Evolutionary conservation across 345 rosid species (phyloP).

Genomic region (Brassica rapa): DNA sequence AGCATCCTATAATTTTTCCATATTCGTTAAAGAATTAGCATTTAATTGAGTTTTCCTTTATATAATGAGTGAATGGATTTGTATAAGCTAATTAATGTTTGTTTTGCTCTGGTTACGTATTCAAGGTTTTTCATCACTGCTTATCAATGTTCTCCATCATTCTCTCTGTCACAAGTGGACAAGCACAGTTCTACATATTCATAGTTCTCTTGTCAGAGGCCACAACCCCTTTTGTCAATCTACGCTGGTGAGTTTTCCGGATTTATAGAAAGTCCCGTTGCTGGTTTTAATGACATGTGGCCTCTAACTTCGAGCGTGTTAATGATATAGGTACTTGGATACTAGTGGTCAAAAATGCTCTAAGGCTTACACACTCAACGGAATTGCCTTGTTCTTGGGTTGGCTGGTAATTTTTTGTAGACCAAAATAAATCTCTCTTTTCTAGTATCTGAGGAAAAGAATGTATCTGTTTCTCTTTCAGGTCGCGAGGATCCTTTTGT

Average conservation of each 20-base stretch:
- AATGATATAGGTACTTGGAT: conserved; percentile 70
- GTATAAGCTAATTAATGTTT: neutral
- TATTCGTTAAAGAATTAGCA: neutral
- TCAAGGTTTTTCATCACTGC: conserved; percentile 57
- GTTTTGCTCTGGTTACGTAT: neutral
- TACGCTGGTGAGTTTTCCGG: conserved; percentile 62
- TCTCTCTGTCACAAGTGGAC: conserved; percentile 71
- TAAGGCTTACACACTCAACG: conserved; percentile 57
- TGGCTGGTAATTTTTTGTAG: conserved; percentile 69
- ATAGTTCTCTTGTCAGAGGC: conserved; percentile 78
- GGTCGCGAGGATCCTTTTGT: conserved; percentile 74
- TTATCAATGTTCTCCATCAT: conserved; percentile 68
- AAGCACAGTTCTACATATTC: conserved; percentile 75
- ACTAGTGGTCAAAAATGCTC: conserved; percentile 70
- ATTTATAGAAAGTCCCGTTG: neutral
- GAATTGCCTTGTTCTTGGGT: conserved; percentile 70
- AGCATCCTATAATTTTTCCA: conserved; percentile 1
- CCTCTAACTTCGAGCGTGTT: neutral
- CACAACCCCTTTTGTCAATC: conserved; percentile 80
- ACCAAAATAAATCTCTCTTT: neutral
- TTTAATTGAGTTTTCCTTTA: neutral
- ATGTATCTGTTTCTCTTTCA: conserved; percentile 27
- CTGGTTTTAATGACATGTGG: neutral
- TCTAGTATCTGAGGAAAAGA: neutral
- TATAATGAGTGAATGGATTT: neutral